phyloP scores from a whole-genome alignment of 2,329 filamentous ascomycete genomes.

The Ceratocystis alfenasii region DNA sequence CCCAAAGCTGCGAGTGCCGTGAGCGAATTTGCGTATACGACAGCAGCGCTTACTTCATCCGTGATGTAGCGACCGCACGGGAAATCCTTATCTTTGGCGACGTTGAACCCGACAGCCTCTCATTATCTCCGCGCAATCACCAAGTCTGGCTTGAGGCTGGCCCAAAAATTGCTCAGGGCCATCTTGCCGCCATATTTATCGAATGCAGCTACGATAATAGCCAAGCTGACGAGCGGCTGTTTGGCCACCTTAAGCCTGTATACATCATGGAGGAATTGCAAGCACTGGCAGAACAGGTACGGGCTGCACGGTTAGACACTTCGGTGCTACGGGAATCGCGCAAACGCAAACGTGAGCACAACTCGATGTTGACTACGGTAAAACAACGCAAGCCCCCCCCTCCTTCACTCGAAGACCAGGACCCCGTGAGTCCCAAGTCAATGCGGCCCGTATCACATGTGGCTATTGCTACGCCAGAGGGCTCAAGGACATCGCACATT shows the following conservation, averaged over 20 bases:
- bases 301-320: conserved; percentile 35
- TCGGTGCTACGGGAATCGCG: conserved; percentile 32
- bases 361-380: conserved; percentile 22
- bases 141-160: conserved; percentile 81
- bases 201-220: conserved; percentile 88
- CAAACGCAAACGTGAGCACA: conserved; percentile 51
- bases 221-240: conserved; percentile 64
- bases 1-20: conserved; percentile 27
- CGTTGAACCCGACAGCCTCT: conserved; percentile 82
- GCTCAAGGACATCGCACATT: conserved; percentile 17
- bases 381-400: conserved; percentile 22
- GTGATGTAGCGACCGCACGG: conserved; percentile 53
- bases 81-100: conserved; percentile 94
- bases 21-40: conserved; percentile 61
- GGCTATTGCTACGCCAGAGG: conserved; percentile 21
- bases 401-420: conserved; percentile 28
- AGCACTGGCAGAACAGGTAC: conserved; percentile 58
- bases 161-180: conserved; percentile 62
- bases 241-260: conserved; percentile 75
- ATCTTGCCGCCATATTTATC: conserved; percentile 74
- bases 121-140: conserved; percentile 67
- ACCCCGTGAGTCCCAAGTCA: conserved; percentile 43
- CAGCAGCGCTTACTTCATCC: conserved; percentile 88
- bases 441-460: conserved; percentile 26
- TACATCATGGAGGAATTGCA: conserved; percentile 71